These are phyloP conservation scores for Fusarium sp. DNA, from an alignment of 2,329 filamentous ascomycete species.

Conservation along the genomic window DNA sequence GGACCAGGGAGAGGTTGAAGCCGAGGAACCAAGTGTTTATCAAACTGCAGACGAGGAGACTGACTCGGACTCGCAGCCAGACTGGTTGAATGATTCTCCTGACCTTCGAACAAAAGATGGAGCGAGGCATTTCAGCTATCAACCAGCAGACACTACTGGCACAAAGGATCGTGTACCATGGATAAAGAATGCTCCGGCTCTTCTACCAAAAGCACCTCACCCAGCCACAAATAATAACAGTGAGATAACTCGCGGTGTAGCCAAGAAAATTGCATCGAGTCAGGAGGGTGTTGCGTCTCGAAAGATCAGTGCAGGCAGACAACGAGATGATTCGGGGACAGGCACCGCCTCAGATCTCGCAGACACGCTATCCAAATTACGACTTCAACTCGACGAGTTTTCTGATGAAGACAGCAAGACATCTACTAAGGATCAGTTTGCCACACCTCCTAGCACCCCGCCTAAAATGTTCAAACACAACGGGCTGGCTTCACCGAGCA, in stretches of 20 bases:
- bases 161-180: conserved; percentile 1
- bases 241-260: neutral
- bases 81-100: conserved; percentile 34
- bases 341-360: conserved; percentile 42
- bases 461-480: conserved; percentile 35
- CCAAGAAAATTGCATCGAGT: conserved; percentile 5
- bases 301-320: conserved; percentile 16
- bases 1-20: conserved; percentile 15
- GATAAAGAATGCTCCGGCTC: conserved; percentile 15
- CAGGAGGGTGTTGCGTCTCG: conserved; percentile 8
- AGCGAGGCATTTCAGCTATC: conserved; percentile 4
- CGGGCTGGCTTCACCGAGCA: conserved; percentile 51
- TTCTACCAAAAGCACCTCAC: conserved; percentile 3
- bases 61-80: conserved; percentile 34
- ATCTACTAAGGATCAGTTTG: conserved; percentile 24
- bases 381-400: conserved; percentile 43
- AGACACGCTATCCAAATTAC: conserved; percentile 44
- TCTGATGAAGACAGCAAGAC: conserved; percentile 41
- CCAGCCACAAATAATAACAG: neutral
- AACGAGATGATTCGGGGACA: conserved; percentile 6
- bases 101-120: conserved; percentile 13
- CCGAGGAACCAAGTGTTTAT: conserved; percentile 46
- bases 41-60: conserved; percentile 45
- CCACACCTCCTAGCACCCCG: conserved; percentile 44
- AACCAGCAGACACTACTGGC: neutral